phyloP scores from a whole-genome alignment of 2,329 filamentous ascomycete species.

The Phaeoacremonium minimum region DNA sequence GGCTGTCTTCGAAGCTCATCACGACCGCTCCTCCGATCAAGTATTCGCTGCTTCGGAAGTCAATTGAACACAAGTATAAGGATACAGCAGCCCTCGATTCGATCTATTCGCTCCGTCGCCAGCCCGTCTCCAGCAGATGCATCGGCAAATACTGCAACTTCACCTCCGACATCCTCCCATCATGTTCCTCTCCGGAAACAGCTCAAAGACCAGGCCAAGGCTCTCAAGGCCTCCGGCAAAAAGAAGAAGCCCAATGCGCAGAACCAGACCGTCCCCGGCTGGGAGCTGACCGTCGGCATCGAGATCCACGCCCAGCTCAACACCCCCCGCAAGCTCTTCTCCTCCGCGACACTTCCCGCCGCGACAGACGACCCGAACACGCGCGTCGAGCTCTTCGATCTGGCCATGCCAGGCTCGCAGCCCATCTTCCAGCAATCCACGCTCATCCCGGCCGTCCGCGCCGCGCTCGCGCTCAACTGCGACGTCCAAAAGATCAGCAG shows the following conservation, averaged over 20 bases:
- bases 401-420: constrained; percentile 84
- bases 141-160: neutral
- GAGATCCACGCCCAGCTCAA: constrained; percentile 98
- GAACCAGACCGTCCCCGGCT: constrained; percentile 57
- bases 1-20: constrained; percentile 36
- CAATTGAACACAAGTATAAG: neutral
- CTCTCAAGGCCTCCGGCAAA: constrained; percentile 35
- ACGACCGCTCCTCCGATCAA: neutral
- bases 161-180: constrained; percentile 6
- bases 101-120: neutral
- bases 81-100: constrained; percentile 1
- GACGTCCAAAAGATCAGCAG: constrained; percentile 70
- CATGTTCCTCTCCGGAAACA: constrained; percentile 62
- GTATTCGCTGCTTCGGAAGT: neutral
- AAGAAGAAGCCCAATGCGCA: constrained; percentile 40
- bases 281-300: constrained; percentile 94
- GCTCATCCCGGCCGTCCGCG: constrained; percentile 83
- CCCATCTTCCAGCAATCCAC: constrained; percentile 80
- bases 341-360: constrained; percentile 49
- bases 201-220: constrained; percentile 63
- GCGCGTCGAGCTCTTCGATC: constrained; percentile 85
- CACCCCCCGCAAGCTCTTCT: constrained; percentile 85
- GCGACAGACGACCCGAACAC: constrained; percentile 68
- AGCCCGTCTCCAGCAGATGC: neutral
- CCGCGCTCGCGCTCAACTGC: constrained; percentile 80